phyloP scores from a whole-genome alignment of 352 stramenopile species.

The Phytophthora fragariae region DNA sequence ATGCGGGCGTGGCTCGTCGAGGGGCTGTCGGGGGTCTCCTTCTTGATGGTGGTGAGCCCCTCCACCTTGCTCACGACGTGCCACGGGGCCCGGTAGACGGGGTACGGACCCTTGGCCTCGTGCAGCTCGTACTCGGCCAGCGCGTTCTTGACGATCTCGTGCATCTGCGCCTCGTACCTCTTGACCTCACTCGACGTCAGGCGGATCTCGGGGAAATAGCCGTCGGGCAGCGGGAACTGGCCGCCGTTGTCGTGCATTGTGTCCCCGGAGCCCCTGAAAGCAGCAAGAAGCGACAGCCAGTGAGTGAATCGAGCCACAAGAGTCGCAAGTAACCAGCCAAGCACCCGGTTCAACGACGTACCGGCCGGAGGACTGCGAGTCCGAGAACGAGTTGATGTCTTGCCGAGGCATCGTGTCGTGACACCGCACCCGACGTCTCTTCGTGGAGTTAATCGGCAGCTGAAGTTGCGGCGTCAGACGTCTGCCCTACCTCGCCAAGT shows the following conservation, averaged over 20 bases:
- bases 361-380: constrained; percentile 31
- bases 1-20: constrained; percentile 51
- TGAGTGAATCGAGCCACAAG: constrained; percentile 7
- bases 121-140: constrained; percentile 52
- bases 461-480: not conserved
- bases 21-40: constrained; percentile 33
- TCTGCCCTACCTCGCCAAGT: constrained; percentile 32
- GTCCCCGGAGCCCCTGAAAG: constrained; percentile 17
- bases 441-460: constrained; percentile 5
- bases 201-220: constrained; percentile 49
- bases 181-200: constrained; percentile 37
- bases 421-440: constrained; percentile 9
- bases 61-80: constrained; percentile 41
- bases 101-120: constrained; percentile 41
- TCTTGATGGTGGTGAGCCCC: constrained; percentile 51
- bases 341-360: constrained; percentile 7
- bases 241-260: constrained; percentile 37
- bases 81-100: constrained; percentile 47
- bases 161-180: constrained; percentile 47
- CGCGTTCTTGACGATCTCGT: constrained; percentile 49
- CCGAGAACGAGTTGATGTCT: constrained; percentile 16
- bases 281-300: constrained; percentile 6
- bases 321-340: not conserved
- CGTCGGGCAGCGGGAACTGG: constrained; percentile 51
- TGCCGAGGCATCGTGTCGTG: constrained; percentile 26